phyloP scores from a whole-genome alignment of 2,329 filamentous ascomycete species.

The Aspergillus luchuensis region DNA sequence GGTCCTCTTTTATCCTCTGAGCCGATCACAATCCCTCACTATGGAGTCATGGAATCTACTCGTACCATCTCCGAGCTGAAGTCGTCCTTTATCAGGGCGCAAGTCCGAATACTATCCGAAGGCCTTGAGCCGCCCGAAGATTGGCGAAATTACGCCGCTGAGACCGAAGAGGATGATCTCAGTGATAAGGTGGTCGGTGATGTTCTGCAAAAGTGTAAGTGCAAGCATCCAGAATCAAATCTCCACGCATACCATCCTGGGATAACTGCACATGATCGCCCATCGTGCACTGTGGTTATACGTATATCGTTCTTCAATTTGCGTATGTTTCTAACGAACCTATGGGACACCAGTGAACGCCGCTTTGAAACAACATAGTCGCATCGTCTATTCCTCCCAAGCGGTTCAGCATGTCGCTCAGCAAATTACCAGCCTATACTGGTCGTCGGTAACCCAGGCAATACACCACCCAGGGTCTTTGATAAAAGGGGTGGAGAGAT shows the following conservation, averaged over 20 bases:
- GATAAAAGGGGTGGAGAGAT: slow-evolving; percentile 38
- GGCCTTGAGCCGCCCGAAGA: slow-evolving; percentile 50
- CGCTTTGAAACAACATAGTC: slow-evolving; percentile 55
- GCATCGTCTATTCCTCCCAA: slow-evolving; percentile 56
- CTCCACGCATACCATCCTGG: too few relatives aligned
- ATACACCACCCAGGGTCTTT: slow-evolving; percentile 26
- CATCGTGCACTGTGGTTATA: neutral
- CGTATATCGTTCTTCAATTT: neutral
- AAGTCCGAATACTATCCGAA: slow-evolving; percentile 55
- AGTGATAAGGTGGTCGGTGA: slow-evolving; percentile 54
- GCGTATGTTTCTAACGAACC: neutral
- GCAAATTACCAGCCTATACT: slow-evolving; percentile 58
- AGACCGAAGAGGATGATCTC: slow-evolving; percentile 48
- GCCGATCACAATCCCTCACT: slow-evolving; percentile 11
- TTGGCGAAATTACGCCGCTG: slow-evolving; percentile 47
- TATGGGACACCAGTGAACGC: slow-evolving; percentile 48
- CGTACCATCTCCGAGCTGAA: slow-evolving; percentile 55
- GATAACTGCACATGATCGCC: neutral
- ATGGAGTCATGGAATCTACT: slow-evolving; percentile 40
- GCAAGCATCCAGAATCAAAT: neutral
- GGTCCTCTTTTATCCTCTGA: neutral
- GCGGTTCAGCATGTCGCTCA: slow-evolving; percentile 59
- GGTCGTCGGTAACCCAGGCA: slow-evolving; percentile 50
- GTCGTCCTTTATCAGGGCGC: slow-evolving; percentile 52
- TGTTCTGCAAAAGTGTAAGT: slow-evolving; percentile 53